A percentile compares a stretch with the other conserved stretches of the same genome.
These are phyloP conservation scores for Patellaria atrata DNA, from an alignment of 495 filamentous ascomycete species.

Conservation along the genomic window DNA sequence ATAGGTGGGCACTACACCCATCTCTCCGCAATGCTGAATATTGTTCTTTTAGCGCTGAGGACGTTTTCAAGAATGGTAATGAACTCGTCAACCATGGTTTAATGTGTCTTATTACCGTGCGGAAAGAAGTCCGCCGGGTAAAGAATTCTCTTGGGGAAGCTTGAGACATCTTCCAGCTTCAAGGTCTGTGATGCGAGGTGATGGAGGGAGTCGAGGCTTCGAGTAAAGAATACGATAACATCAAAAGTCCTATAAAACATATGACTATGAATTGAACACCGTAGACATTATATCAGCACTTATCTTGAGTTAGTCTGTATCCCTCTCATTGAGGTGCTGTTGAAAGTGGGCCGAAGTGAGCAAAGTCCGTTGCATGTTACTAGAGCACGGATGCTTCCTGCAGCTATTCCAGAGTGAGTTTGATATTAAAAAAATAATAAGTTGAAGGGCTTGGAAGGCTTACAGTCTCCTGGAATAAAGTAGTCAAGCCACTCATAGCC, in stretches of 20 bases:
- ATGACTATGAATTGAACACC: too few relatives aligned
- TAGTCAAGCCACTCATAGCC: too few relatives aligned
- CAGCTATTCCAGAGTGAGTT: not conserved
- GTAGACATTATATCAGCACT: too few relatives aligned
- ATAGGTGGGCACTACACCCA: not conserved
- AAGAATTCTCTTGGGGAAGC: not conserved
- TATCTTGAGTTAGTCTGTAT: not conserved
- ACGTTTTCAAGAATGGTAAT: not conserved
- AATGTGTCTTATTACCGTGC: not conserved
- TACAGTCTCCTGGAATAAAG: too few relatives aligned
- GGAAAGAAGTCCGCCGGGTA: not conserved
- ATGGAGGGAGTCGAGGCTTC: too few relatives aligned
- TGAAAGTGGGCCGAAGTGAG: not conserved
- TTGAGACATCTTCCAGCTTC: not conserved
- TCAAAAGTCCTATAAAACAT: too few relatives aligned
- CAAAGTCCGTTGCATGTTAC: not conserved
- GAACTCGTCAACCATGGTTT: constrained; percentile 1
- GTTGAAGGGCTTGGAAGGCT: too few relatives aligned
- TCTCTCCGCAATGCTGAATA: not conserved
- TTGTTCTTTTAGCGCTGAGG: not conserved
- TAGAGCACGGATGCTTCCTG: not conserved
- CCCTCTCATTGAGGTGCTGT: not conserved
- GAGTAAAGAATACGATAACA: too few relatives aligned
- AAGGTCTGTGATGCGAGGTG: too few relatives aligned
- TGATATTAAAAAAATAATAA: too few relatives aligned